Percentiles rank a stretch among this genome's conserved stretches.
Evolutionary conservation across 2,329 filamentous ascomycete species (phyloP).

Genomic region (Truncatella angustata): DNA sequence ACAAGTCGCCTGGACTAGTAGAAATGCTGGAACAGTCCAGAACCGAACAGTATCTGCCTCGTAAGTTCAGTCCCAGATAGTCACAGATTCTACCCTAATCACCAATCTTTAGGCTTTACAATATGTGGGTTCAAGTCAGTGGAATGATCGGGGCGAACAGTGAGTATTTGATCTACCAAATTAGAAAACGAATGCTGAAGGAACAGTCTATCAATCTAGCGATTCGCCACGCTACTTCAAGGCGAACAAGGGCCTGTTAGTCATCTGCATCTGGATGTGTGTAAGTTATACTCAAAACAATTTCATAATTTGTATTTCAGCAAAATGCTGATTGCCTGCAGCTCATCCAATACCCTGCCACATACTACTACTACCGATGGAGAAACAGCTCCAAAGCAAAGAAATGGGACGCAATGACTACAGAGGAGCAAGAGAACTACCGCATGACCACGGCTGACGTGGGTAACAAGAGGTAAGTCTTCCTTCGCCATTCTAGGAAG

Average conservation of each 20-base stretch:
- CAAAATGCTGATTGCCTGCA: neutral
- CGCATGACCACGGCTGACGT: conserved; percentile 41
- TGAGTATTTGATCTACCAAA: neutral
- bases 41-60: conserved; percentile 44
- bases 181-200: neutral
- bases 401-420: conserved; percentile 36
- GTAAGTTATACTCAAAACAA: conserved; percentile 23
- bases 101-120: conserved; percentile 40
- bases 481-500: too few relatives aligned
- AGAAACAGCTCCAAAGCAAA: conserved; percentile 35
- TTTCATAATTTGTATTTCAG: neutral
- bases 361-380: conserved; percentile 37
- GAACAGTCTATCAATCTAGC: conserved; percentile 29
- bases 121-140: conserved; percentile 41
- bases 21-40: conserved; percentile 57
- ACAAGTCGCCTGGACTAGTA: conserved; percentile 56
- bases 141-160: conserved; percentile 37
- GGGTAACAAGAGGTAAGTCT: conserved; percentile 41
- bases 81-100: neutral
- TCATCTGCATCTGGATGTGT: conserved; percentile 36
- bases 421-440: conserved; percentile 40
- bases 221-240: conserved; percentile 36
- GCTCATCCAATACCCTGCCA: conserved; percentile 33
- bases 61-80: neutral
- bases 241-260: conserved; percentile 35